phyloP scores from a whole-genome alignment of 768 basidiomycete species.

The Russula ochroleuca region DNA sequence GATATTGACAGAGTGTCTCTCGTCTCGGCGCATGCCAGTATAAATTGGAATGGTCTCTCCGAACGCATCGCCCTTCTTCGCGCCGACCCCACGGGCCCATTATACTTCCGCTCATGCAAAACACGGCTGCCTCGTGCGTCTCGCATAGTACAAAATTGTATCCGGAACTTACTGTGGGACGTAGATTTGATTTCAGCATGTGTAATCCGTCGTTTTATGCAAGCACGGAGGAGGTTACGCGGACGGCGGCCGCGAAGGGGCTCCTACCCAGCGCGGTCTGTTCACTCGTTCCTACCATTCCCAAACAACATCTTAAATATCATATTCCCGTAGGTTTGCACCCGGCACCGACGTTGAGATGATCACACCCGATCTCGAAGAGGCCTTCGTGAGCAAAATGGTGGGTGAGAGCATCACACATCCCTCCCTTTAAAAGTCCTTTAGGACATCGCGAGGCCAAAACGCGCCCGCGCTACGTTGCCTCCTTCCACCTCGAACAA shows the following conservation, averaged over 20 bases:
- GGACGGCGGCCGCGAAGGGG: conserved; percentile 60
- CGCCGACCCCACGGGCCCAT: conserved; percentile 40
- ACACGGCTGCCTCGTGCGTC: conserved; percentile 9
- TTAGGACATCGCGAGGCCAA: conserved; percentile 41
- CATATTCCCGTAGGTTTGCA: conserved; percentile 59
- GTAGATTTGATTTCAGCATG: conserved; percentile 75
- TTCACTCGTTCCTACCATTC: conserved; percentile 5
- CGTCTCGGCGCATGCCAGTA: conserved; percentile 50
- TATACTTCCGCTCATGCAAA: conserved; percentile 40
- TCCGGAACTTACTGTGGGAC: background rate
- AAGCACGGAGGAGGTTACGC: conserved; percentile 61
- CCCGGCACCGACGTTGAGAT: conserved; percentile 84
- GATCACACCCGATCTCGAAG: conserved; percentile 58
- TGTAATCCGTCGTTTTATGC: conserved; percentile 96
- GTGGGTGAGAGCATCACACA: conserved; percentile 58
- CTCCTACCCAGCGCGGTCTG: conserved; percentile 64
- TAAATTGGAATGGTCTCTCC: conserved; percentile 52
- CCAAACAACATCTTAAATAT: background rate
- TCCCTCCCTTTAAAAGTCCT: conserved; percentile 31
- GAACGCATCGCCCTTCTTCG: conserved; percentile 48
- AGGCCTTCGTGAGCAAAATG: conserved; percentile 70
- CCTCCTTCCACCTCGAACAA: conserved; percentile 58
- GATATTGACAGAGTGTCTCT: conserved; percentile 71
- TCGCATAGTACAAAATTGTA: background rate
- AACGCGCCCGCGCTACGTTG: conserved; percentile 42